Conservation (phyloP, 768 basidiomycete species). For the Bullera alba region DNA sequence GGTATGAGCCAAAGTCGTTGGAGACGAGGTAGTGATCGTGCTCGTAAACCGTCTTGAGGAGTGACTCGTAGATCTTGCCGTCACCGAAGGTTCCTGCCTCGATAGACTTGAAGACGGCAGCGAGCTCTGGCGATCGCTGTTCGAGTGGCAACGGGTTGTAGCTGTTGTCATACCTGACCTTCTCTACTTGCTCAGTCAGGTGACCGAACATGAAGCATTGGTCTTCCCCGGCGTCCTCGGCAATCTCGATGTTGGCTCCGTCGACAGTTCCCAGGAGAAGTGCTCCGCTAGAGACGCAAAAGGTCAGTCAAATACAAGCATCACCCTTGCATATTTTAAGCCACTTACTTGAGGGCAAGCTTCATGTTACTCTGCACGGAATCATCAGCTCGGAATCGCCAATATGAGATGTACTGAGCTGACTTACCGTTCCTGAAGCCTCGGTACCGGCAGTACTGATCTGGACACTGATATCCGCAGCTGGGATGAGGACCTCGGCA, state of each 20-base stretch:
- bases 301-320: not conserved
- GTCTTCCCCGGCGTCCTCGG: constrained; percentile 85
- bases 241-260: constrained; percentile 79
- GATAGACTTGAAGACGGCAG: constrained; percentile 68
- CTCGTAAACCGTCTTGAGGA: constrained; percentile 25
- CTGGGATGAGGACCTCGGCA: constrained; percentile 50
- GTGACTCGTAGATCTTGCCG: constrained; percentile 76
- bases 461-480: constrained; percentile 89
- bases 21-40: constrained; percentile 49
- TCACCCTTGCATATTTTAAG: not conserved
- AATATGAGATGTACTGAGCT: constrained; percentile 49
- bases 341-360: constrained; percentile 53
- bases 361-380: constrained; percentile 58
- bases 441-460: constrained; percentile 97
- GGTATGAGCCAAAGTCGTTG: constrained; percentile 92
- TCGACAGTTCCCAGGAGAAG: constrained; percentile 77
- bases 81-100: constrained; percentile 66
- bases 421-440: constrained; percentile 43
- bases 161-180: constrained; percentile 73
- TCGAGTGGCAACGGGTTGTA: constrained; percentile 76
- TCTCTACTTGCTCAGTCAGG: constrained; percentile 59
- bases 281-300: constrained; percentile 69
- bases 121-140: constrained; percentile 73
- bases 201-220: constrained; percentile 69
- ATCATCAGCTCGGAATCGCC: constrained; percentile 55